These are phyloP conservation scores for Phytopythium sindhum DNA, from an alignment of 352 stramenopile genomes.

Conservation along the genomic window DNA sequence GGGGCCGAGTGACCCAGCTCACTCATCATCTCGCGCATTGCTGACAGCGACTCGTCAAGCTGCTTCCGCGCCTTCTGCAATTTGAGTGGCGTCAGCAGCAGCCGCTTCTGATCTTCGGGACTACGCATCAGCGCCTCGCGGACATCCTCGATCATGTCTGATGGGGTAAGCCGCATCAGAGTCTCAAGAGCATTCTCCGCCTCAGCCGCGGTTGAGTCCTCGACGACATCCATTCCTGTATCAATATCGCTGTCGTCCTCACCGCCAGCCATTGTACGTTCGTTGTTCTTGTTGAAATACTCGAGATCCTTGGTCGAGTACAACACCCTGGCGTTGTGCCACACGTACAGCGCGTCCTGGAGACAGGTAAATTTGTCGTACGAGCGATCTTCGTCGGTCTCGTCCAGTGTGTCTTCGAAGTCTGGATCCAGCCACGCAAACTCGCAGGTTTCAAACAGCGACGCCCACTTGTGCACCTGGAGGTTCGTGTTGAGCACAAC, in stretches of 20 bases:
- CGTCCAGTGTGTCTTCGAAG: slow-evolving; percentile 34
- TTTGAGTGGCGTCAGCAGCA: slow-evolving; percentile 23
- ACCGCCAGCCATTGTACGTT: background rate
- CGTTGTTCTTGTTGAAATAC: slow-evolving; percentile 7
- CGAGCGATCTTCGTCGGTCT: slow-evolving; percentile 40
- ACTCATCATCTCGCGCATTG: slow-evolving; percentile 53
- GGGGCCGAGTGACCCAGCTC: slow-evolving; percentile 49
- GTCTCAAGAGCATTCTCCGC: slow-evolving; percentile 21
- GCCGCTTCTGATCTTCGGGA: slow-evolving; percentile 21
- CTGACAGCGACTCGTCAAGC: slow-evolving; percentile 42
- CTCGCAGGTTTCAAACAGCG: slow-evolving; percentile 59
- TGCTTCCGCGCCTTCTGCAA: slow-evolving; percentile 28
- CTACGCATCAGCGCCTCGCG: slow-evolving; percentile 27
- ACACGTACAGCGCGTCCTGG: slow-evolving; percentile 70
- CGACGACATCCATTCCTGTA: background rate
- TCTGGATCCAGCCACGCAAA: slow-evolving; percentile 65
- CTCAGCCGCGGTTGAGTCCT: background rate
- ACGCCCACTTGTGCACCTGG: slow-evolving; percentile 75
- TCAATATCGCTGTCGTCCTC: background rate
- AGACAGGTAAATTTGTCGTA: slow-evolving; percentile 85
- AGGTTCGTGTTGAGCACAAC: slow-evolving; percentile 59
- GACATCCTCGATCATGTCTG: slow-evolving; percentile 38
- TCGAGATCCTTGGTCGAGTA: slow-evolving; percentile 57
- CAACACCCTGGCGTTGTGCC: slow-evolving; percentile 54
- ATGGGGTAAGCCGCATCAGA: slow-evolving; percentile 40